Evolutionary conservation across 768 basidiomycete genomes (phyloP).

Genomic region (Ramaria rubella): DNA sequence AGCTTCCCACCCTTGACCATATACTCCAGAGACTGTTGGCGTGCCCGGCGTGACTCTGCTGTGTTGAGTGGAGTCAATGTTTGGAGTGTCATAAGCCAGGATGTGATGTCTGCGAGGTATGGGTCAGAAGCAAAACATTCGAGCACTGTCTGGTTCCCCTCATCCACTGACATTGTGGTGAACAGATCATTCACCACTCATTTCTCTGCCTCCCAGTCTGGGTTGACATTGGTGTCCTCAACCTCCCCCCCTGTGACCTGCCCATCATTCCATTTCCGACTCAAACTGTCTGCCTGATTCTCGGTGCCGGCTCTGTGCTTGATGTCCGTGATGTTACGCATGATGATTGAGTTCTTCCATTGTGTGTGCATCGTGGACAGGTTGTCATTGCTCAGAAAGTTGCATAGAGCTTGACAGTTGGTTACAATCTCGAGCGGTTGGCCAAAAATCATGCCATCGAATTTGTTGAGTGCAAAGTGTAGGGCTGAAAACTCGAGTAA

Average conservation of each 20-base stretch:
- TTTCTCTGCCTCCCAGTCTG: slow-evolving; percentile 6
- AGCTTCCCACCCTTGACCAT: slow-evolving; percentile 9
- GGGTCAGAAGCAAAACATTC: slow-evolving; percentile 5
- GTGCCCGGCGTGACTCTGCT: neutral
- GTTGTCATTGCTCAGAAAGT: slow-evolving; percentile 6
- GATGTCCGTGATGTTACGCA: slow-evolving; percentile 4
- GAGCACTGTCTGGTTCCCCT: neutral
- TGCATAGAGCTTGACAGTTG: slow-evolving; percentile 9
- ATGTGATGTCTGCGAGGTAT: slow-evolving; percentile 3
- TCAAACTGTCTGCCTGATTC: slow-evolving; percentile 12
- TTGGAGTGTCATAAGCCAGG: neutral
- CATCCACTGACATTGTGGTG: neutral
- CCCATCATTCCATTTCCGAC: neutral
- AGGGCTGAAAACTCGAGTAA: slow-evolving; percentile 9
- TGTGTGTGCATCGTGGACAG: neutral
- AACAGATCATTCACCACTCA: slow-evolving; percentile 3
- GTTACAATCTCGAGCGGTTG: slow-evolving; percentile 9
- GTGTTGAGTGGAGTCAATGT: too few species aligned
- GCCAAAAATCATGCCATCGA: slow-evolving; percentile 1
- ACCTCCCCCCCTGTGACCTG: neutral
- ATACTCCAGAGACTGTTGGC: neutral
- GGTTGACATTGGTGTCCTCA: neutral
- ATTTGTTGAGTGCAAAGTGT: slow-evolving; percentile 3
- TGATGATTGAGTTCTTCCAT: slow-evolving; percentile 9
- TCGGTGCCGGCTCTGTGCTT: slow-evolving; percentile 5